phyloP scores from a whole-genome alignment of 129 eudicot genomes.

The Smallanthus sonchifolius region DNA sequence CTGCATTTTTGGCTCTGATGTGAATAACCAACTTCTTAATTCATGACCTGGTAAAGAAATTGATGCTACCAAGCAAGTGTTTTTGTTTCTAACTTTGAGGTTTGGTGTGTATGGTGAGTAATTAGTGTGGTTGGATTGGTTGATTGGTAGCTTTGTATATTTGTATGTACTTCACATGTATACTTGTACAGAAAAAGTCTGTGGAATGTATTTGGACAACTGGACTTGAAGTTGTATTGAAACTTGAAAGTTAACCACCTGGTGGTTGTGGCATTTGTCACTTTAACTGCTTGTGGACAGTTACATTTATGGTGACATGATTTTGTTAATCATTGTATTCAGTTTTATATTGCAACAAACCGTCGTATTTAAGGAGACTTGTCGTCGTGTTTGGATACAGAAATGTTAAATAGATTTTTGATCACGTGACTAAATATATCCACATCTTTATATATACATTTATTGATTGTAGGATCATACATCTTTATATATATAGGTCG shows the following conservation, averaged over 20 bases:
- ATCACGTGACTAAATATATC: neutral
- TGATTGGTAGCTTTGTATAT: conserved; percentile 27
- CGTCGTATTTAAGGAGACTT: neutral
- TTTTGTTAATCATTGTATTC: neutral
- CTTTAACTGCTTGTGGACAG: conserved; percentile 1
- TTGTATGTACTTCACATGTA: conserved; percentile 20
- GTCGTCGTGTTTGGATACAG: neutral
- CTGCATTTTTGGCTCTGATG: conserved; percentile 78
- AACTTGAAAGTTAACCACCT: neutral
- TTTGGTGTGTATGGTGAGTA: conserved; percentile 31
- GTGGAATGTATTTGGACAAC: conserved; percentile 4
- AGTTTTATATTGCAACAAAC: neutral
- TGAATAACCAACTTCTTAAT: conserved; percentile 16
- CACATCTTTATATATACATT: too few species aligned
- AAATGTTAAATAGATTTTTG: neutral
- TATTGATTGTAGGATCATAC: too few species aligned
- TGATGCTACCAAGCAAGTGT: conserved; percentile 11
- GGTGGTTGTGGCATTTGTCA: conserved; percentile 15
- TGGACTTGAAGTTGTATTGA: conserved; percentile 2
- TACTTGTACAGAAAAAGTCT: conserved; percentile 29
- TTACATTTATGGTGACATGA: neutral
- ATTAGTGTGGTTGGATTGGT: conserved; percentile 25
- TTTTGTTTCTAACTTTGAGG: conserved; percentile 28
- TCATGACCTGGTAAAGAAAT: conserved; percentile 7
- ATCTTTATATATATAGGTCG: too few species aligned